These are phyloP conservation scores for Trapa incisa DNA, from an alignment of 345 rosid genomes.

Conservation along the genomic window DNA sequence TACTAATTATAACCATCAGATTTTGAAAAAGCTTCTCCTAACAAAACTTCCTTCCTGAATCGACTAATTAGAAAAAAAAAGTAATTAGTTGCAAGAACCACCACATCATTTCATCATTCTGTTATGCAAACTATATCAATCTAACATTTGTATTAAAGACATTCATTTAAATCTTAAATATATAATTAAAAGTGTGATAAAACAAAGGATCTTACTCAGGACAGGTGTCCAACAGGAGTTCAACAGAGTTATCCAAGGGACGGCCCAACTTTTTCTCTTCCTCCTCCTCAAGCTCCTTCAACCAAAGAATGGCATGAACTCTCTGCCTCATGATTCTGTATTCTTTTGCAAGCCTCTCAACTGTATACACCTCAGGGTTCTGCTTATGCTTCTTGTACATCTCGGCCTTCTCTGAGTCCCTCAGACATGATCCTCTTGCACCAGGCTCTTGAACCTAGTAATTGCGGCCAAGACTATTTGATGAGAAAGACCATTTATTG, in stretches of 20 bases:
- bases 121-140: neutral
- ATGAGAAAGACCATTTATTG: neutral
- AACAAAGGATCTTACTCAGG: constrained; percentile 50
- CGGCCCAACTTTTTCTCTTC: constrained; percentile 79
- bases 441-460: constrained; percentile 57
- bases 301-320: constrained; percentile 91
- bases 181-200: neutral
- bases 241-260: constrained; percentile 83
- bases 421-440: constrained; percentile 74
- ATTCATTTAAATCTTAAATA: neutral
- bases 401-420: constrained; percentile 91
- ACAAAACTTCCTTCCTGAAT: neutral
- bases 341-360: constrained; percentile 81
- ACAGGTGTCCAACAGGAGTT: constrained; percentile 69
- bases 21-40: neutral
- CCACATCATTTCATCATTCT: neutral
- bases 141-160: neutral
- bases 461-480: neutral
- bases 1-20: neutral
- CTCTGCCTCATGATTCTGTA: constrained; percentile 93
- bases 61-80: neutral
- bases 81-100: neutral
- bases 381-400: constrained; percentile 83
- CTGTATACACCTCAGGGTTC: constrained; percentile 67
- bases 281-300: constrained; percentile 82